These are phyloP conservation scores for Mycena floridula DNA, from an alignment of 768 basidiomycete genomes.

Conservation along the genomic window DNA sequence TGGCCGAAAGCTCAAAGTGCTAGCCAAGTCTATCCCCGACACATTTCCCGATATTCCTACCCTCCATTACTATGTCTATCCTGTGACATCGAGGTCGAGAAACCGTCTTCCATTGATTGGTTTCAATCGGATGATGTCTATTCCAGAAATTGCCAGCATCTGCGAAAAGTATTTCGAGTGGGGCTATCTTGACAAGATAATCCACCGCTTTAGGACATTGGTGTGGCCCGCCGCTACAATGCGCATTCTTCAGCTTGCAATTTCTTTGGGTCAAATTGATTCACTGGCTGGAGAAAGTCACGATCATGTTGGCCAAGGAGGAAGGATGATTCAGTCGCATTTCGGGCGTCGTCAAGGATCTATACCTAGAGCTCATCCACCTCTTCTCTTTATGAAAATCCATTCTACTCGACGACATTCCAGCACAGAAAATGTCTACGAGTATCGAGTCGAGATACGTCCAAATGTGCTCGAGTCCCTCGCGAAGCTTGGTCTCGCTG, in stretches of 20 bases:
- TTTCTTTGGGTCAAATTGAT: not conserved
- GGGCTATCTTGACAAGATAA: slow-evolving; percentile 78
- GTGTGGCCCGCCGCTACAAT: slow-evolving; percentile 75
- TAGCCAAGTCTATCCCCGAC: slow-evolving; percentile 58
- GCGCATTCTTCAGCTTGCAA: slow-evolving; percentile 55
- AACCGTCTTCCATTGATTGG: slow-evolving; percentile 31
- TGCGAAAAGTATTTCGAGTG: slow-evolving; percentile 92
- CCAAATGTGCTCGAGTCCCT: slow-evolving; percentile 26
- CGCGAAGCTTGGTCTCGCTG: slow-evolving; percentile 21
- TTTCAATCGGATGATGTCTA: slow-evolving; percentile 57
- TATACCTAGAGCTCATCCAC: not conserved
- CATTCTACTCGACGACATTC: slow-evolving; percentile 28
- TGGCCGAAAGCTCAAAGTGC: slow-evolving; percentile 54
- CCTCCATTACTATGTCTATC: slow-evolving; percentile 71
- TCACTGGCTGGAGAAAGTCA: not conserved
- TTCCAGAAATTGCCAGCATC: slow-evolving; percentile 63
- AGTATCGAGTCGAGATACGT: slow-evolving; percentile 36
- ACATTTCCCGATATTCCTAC: slow-evolving; percentile 72
- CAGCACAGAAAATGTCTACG: slow-evolving; percentile 31
- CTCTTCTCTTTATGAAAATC: slow-evolving; percentile 27
- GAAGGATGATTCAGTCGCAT: not conserved
- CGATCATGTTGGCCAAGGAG: not conserved
- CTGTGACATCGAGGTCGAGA: slow-evolving; percentile 65
- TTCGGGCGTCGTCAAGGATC: not conserved
- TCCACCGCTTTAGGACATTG: slow-evolving; percentile 78